A percentile compares a stretch with the other conserved stretches of the same genome.
Evolutionary conservation across 139 green algal genomes (phyloP).

Genomic region (Closterium sp.): DNA sequence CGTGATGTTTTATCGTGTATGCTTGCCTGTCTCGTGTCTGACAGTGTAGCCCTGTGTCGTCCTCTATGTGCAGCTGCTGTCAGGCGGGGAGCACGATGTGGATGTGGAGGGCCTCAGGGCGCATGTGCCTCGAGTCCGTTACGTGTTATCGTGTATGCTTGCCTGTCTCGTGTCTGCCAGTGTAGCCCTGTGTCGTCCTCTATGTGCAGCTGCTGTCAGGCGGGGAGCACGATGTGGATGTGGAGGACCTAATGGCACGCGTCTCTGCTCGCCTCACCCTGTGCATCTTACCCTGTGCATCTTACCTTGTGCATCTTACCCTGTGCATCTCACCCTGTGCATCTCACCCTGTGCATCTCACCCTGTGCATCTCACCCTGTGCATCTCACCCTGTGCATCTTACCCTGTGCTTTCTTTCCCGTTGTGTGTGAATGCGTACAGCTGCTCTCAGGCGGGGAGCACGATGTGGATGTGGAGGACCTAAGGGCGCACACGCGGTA

Average conservation of each 20-base stretch:
- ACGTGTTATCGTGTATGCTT: too few species aligned
- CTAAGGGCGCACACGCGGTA: constrained; percentile 62
- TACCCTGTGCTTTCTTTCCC: too few species aligned
- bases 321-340: neutral
- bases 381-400: neutral
- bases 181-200: too few species aligned
- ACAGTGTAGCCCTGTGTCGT: neutral
- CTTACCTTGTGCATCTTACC: too few species aligned
- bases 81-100: constrained; percentile 4
- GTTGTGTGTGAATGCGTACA: constrained; percentile 51
- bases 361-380: too few species aligned
- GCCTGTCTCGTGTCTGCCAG: too few species aligned
- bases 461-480: constrained; percentile 13
- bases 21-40: too few species aligned
- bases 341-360: too few species aligned
- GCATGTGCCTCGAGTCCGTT: too few species aligned
- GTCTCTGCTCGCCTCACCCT: too few species aligned
- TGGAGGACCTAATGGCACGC: constrained; percentile 23
- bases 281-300: too few species aligned
- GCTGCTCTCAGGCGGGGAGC: constrained; percentile 10
- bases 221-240: neutral
- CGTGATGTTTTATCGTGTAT: too few species aligned
- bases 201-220: constrained; percentile 17
- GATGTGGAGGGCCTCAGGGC: constrained; percentile 23
- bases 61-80: constrained; percentile 13